Conservation (phyloP, 805 yeast species). For the Candida suzukii region DNA sequence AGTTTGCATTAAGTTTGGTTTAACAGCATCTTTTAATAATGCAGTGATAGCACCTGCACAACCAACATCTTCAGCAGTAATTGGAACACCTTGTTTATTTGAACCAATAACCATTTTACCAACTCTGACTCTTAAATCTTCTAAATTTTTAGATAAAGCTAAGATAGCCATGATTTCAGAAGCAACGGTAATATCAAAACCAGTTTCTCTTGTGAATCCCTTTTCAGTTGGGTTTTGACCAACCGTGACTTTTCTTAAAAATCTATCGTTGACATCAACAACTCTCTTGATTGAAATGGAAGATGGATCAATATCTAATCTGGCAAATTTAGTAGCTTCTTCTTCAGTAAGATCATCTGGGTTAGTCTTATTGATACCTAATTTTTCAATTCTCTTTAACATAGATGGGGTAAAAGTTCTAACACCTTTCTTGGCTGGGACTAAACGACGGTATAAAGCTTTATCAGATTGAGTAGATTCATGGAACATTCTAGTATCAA, state of each 20-base stretch:
- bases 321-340: slow-evolving; percentile 57
- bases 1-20: slow-evolving; percentile 84
- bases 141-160: slow-evolving; percentile 63
- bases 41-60: slow-evolving; percentile 86
- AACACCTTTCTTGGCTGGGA: slow-evolving; percentile 66
- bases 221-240: slow-evolving; percentile 81
- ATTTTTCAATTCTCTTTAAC: slow-evolving; percentile 57
- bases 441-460: slow-evolving; percentile 66
- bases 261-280: slow-evolving; percentile 79
- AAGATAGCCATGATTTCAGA: slow-evolving; percentile 82
- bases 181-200: slow-evolving; percentile 81
- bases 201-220: slow-evolving; percentile 65
- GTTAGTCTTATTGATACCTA: slow-evolving; percentile 62
- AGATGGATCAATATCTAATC: slow-evolving; percentile 71
- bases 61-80: slow-evolving; percentile 79
- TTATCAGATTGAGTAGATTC: slow-evolving; percentile 69
- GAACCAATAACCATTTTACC: slow-evolving; percentile 73
- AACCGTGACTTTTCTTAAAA: slow-evolving; percentile 68
- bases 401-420: slow-evolving; percentile 63
- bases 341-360: slow-evolving; percentile 69
- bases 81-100: slow-evolving; percentile 59
- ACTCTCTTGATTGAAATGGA: slow-evolving; percentile 79
- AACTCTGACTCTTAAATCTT: slow-evolving; percentile 67
- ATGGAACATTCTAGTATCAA: slow-evolving; percentile 82
- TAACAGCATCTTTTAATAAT: slow-evolving; percentile 70